Evolutionary conservation across 345 rosid species (phyloP).

Genomic region (Arabidopsis suecica): DNA sequence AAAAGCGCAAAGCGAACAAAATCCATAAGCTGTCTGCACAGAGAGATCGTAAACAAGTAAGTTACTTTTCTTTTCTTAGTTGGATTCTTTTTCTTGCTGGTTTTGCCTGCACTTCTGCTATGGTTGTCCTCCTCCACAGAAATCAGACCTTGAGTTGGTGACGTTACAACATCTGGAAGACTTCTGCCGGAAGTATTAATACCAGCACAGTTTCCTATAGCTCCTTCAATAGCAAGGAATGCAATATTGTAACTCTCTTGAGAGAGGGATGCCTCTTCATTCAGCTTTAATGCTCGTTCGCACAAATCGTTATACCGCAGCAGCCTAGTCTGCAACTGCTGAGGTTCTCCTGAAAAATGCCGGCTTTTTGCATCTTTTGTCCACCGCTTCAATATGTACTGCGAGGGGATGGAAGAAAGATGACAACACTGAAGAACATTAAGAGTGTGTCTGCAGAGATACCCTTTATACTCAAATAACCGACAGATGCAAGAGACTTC

Average conservation of each 20-base stretch:
- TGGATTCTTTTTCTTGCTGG: slow-evolving; percentile 66
- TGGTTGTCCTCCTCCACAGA: slow-evolving; percentile 66
- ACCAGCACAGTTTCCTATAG: slow-evolving; percentile 58
- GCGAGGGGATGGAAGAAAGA: slow-evolving; percentile 61
- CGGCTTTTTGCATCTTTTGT: slow-evolving; percentile 70
- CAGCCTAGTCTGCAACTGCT: slow-evolving; percentile 56
- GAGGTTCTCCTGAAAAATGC: slow-evolving; percentile 54
- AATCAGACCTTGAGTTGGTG: slow-evolving; percentile 61
- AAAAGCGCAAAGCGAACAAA: slow-evolving; percentile 16
- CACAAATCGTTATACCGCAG: slow-evolving; percentile 64
- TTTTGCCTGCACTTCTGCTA: slow-evolving; percentile 52
- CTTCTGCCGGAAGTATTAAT: slow-evolving; percentile 59
- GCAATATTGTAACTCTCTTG: slow-evolving; percentile 68
- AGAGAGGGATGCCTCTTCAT: slow-evolving; percentile 68
- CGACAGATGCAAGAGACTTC: slow-evolving; percentile 70
- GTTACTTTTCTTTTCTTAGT: slow-evolving; percentile 71
- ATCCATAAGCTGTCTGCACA: not conserved
- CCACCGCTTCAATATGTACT: slow-evolving; percentile 71
- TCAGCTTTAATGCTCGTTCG: slow-evolving; percentile 57
- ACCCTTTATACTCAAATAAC: slow-evolving; percentile 66
- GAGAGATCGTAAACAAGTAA: slow-evolving; percentile 1
- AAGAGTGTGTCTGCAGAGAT: slow-evolving; percentile 70
- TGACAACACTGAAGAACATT: slow-evolving; percentile 71
- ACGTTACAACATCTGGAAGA: slow-evolving; percentile 55
- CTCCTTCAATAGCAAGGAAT: slow-evolving; percentile 63